Conservation (phyloP, 768 basidiomycete genomes). For the Mycena indigotica region DNA sequence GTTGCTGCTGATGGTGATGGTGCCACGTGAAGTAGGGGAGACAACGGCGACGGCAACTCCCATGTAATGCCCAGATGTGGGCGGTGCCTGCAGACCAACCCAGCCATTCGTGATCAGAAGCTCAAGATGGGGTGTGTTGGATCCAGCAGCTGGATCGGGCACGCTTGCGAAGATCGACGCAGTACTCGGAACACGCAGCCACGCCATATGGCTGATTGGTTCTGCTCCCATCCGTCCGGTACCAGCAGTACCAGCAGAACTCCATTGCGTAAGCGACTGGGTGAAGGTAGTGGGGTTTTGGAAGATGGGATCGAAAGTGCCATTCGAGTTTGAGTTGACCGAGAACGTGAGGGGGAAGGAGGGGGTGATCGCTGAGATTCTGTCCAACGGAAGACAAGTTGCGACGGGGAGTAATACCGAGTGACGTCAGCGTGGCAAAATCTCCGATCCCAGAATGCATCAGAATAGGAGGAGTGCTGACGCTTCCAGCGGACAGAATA, state of each 20-base stretch:
- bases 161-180: conserved; percentile 10
- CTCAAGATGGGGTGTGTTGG: conserved; percentile 26
- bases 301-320: conserved; percentile 34
- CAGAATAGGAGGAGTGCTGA: conserved; percentile 32
- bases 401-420: conserved; percentile 23
- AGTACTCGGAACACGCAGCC: conserved; percentile 22
- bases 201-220: conserved; percentile 15
- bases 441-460: conserved; percentile 33
- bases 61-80: conserved; percentile 18
- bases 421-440: not conserved
- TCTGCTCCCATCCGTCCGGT: conserved; percentile 22
- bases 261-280: conserved; percentile 14
- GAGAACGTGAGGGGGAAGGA: conserved; percentile 11
- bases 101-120: conserved; percentile 20
- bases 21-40: conserved; percentile 23
- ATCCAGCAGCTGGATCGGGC: conserved; percentile 29
- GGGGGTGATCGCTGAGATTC: conserved; percentile 28
- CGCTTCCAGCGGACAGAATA: conserved; percentile 34
- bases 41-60: conserved; percentile 13
- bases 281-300: not conserved
- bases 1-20: conserved; percentile 24
- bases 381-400: conserved; percentile 27
- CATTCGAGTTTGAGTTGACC: conserved; percentile 35
- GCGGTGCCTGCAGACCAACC: not conserved
- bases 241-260: conserved; percentile 11